Evolutionary conservation across 192 early-diverging fungal genomes (phyloP), one percentile per base, ranked within the genome.

Genomic region (Kickxella alabastrina): DNA sequence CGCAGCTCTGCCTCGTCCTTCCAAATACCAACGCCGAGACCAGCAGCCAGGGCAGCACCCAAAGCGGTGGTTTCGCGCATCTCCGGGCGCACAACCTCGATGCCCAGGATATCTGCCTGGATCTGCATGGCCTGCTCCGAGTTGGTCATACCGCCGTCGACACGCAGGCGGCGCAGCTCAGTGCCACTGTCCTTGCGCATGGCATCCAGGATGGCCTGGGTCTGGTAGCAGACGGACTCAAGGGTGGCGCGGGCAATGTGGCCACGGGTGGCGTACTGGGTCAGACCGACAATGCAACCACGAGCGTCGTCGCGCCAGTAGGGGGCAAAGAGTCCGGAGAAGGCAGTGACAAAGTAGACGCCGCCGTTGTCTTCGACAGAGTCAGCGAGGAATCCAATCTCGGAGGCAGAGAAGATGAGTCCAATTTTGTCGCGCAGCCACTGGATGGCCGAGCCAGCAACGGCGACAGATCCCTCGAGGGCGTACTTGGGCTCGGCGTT

Each of bases 291-390:
- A 25, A 96, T 87, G 50, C 80, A 82, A 23, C 87, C 91, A 34
- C 91, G 84, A 15, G 91, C 93, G 70, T 94, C 93, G 36, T 86
- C 83, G 27, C 90, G 74, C 93, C 93, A 97, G 71, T 97, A 90
- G 3, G 93, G 93, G 10, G 93, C 93, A 81, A 89, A 94, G 15
- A 97, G 80, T 0, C 93, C 93, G 32, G 83, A 84, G 63, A 97
- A 94, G 0, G 93, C 93, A 0, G 93, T 91, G 27, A 97, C 91
- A 85, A 97, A 97, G 64, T 93, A 92, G 29, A 97, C 89, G 34
- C 88, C 92, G 31, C 87, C 90, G 14, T 85, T 93, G 52, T 92
- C 82, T 15, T 79, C 52, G 12, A 88, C 87, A 8, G 54, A 43
- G 12, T 75, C 65, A 18, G 92, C 87, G n/a, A 93, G 68, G 9